Evolutionary conservation across 139 green algal genomes (phyloP).

Genomic region (Edaphochlamys debaryana): DNA sequence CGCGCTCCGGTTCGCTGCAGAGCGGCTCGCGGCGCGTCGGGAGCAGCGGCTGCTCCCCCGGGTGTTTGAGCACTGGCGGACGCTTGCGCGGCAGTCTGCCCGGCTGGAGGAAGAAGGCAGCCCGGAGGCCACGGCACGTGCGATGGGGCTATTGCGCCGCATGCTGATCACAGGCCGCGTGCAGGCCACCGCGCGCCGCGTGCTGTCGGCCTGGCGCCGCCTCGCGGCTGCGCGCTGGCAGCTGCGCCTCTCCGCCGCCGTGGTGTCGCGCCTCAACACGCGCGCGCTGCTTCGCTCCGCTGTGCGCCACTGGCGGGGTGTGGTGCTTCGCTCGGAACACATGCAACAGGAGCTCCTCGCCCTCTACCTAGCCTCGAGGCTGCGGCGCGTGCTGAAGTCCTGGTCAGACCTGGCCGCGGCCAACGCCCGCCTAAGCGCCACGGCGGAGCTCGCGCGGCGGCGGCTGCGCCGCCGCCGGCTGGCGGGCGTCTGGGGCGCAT

Average conservation of each 20-base stretch:
- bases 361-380: not conserved
- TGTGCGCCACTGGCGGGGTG: not conserved
- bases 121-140: not conserved
- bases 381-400: not conserved
- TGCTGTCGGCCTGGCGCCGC: constrained; percentile 11
- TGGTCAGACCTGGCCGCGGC: not conserved
- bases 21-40: not conserved
- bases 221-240: not conserved
- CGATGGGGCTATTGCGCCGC: not conserved
- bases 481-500: not conserved
- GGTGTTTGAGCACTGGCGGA: constrained; percentile 1
- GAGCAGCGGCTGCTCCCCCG: not conserved
- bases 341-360: not conserved
- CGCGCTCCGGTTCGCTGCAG: not conserved
- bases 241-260: not conserved
- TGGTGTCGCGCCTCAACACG: not conserved
- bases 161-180: not conserved
- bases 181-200: not conserved
- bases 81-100: not conserved
- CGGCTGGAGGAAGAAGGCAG: not conserved
- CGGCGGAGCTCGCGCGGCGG: not conserved
- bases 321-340: not conserved
- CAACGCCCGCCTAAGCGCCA: not conserved
- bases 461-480: not conserved
- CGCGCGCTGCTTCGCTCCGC: not conserved